Evolutionary conservation across 768 basidiomycete species (phyloP).

Genomic region (Chalciporus pseudorubinellus): DNA sequence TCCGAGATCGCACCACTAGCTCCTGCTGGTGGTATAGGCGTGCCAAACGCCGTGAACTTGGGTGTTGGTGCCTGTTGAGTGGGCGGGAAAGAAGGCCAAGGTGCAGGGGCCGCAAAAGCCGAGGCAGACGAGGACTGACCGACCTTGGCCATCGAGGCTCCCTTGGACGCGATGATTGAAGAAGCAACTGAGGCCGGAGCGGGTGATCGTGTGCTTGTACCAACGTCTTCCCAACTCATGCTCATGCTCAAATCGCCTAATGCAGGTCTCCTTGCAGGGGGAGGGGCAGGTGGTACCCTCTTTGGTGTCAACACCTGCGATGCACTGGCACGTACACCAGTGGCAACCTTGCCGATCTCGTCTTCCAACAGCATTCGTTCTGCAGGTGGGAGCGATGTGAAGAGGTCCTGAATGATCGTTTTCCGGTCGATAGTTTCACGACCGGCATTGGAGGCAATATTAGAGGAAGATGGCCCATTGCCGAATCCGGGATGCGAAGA

Average conservation of each 20-base stretch:
- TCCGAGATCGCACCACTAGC: constrained; percentile 11
- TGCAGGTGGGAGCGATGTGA: constrained; percentile 56
- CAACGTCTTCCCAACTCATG: constrained; percentile 66
- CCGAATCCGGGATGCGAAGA: constrained; percentile 34
- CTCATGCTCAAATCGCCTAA: constrained; percentile 40
- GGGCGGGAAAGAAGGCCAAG: constrained; percentile 1
- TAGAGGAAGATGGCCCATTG: constrained; percentile 7
- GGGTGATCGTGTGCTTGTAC: constrained; percentile 18
- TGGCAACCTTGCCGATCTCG: constrained; percentile 45
- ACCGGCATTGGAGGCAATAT: constrained; percentile 28
- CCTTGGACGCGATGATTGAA: not conserved
- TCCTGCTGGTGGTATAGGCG: constrained; percentile 16
- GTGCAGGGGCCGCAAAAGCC: constrained; percentile 8
- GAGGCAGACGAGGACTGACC: not conserved
- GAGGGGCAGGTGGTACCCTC: constrained; percentile 6
- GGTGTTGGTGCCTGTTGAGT: constrained; percentile 12
- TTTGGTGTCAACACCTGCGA: not conserved
- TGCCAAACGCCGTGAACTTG: constrained; percentile 28
- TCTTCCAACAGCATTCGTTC: constrained; percentile 64
- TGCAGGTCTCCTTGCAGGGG: constrained; percentile 21
- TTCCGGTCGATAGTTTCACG: constrained; percentile 47
- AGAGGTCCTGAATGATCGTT: constrained; percentile 68
- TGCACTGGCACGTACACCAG: constrained; percentile 18
- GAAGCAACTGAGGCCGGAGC: constrained; percentile 7
- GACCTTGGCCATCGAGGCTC: not conserved